phyloP scores from a whole-genome alignment of 2,329 filamentous ascomycete species.

The Venturia carpophila region DNA sequence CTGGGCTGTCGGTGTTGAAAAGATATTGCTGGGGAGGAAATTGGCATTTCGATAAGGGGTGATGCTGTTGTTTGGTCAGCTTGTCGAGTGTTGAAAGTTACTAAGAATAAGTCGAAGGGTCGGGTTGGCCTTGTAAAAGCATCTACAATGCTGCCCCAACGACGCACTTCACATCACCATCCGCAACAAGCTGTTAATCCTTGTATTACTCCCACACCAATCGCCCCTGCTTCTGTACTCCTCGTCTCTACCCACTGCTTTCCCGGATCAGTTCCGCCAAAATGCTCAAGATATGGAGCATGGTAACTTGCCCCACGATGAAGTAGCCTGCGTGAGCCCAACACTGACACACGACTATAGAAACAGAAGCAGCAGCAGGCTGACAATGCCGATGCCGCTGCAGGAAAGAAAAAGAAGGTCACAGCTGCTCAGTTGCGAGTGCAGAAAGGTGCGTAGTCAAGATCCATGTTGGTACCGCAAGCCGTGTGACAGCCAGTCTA shows the following conservation, averaged over 20 bases:
- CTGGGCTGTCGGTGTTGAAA: no score
- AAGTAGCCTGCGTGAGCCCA: no score
- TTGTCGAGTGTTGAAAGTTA: not conserved
- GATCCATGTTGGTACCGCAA: not conserved
- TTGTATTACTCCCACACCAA: not conserved
- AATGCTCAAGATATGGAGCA: slow-evolving; percentile 19
- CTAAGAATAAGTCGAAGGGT: no score
- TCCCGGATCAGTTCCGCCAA: not conserved
- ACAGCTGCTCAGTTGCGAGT: slow-evolving; percentile 91
- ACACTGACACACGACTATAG: slow-evolving; percentile 37
- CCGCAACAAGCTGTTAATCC: not conserved
- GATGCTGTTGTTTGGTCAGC: no score
- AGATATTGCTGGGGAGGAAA: no score
- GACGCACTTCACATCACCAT: not conserved
- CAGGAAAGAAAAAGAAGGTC: slow-evolving; percentile 95
- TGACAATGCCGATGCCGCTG: slow-evolving; percentile 71
- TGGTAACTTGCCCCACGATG: slow-evolving; percentile 13
- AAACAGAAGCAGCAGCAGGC: slow-evolving; percentile 90
- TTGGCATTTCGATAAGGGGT: not conserved
- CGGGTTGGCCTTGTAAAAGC: no score
- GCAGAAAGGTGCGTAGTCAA: slow-evolving; percentile 65
- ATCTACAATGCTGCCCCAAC: not conserved
- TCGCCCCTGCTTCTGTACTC: not conserved
- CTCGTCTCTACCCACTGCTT: not conserved
- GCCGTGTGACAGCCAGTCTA: slow-evolving; percentile 3